Percentiles rank a stretch among this genome's conserved stretches.
These are phyloP conservation scores for Vaccinium macrocarpon DNA, from an alignment of 148 eudicot genomes.

Conservation along the genomic window DNA sequence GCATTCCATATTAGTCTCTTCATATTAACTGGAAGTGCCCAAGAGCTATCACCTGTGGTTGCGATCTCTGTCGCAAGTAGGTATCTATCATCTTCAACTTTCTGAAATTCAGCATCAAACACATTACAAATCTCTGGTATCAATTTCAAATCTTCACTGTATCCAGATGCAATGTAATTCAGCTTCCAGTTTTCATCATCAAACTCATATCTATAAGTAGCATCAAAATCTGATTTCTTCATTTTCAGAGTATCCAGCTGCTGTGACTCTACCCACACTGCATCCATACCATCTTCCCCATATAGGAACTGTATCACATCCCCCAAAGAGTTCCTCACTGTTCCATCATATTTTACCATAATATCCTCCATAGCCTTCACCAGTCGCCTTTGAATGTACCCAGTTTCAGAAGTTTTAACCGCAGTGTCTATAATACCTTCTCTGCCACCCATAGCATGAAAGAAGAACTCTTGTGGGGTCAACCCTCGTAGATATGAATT, in stretches of 20 bases:
- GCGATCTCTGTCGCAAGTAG: conserved; percentile 91
- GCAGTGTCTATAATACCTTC: conserved; percentile 99
- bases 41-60: conserved; percentile 77
- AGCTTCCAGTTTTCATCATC: conserved; percentile 88
- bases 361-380: conserved; percentile 99
- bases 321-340: conserved; percentile 90
- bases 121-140: conserved; percentile 90
- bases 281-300: conserved; percentile 99
- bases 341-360: conserved; percentile 98
- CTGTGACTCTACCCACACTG: conserved; percentile 97
- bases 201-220: conserved; percentile 57
- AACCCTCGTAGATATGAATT: conserved; percentile 44
- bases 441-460: conserved; percentile 99
- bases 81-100: conserved; percentile 72
- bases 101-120: conserved; percentile 88
- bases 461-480: conserved; percentile 96
- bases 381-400: conserved; percentile 88
- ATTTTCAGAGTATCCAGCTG: conserved; percentile 79
- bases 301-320: conserved; percentile 97
- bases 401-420: conserved; percentile 97
- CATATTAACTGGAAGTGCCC: conserved; percentile 95
- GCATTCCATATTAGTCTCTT: conserved; percentile 85
- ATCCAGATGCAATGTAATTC: conserved; percentile 73
- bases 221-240: conserved; percentile 66
- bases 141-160: conserved; percentile 76